Evolutionary conservation across 1,284 basidiomycete species (phyloP), one percentile per base, ranked within the genome.

Genomic region (Omphalotus olearius): DNA sequence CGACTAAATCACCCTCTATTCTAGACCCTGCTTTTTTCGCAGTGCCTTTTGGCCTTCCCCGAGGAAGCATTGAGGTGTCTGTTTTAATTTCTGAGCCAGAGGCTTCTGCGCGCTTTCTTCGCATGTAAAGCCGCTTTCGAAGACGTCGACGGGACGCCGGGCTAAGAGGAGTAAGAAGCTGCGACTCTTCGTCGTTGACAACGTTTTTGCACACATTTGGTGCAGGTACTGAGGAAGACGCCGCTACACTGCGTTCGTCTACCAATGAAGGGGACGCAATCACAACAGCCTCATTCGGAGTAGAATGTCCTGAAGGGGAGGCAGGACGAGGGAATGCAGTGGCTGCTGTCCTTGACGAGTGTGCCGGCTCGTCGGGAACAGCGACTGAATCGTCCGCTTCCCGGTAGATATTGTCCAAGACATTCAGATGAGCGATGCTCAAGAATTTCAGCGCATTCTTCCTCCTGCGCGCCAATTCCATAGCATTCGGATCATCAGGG

Each of bases 41-140:
- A 36, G 50, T 51, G 43, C 60, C 65, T 37, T 20, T 56, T 58
- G 72, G 76, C 54, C 75, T 68, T 16, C 82, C 82, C 20, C 76
- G 74, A 42, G 74, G 75, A 51, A 83, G 63, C 49, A 64, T 70
- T 4, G 57, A 54, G 2, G 63, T 53, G 18, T 64, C 63, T n/a
- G 66, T 58, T 28, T 69, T 65, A 2, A 63, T 60, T 11, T 60
- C 60, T 16, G 51, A 60, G 16, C 81, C 81, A 2, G 59, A 59
- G 25, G 66, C 61, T 36, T 72, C 66, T 13, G 86, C 85, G 37
- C 87, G 76, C 62, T 80, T 84, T 38, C 78, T 77, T 9, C 87
- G 80, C 85, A 88, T 88, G 60, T 85, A 78, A 5, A 89, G 66
- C 30, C 85, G 73, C 55, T 88, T 88, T 55, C 69, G 67, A 30